A percentile compares a stretch with the other conserved stretches of the same genome.
Evolutionary conservation across 2,329 filamentous ascomycete species (phyloP).

Genomic region (Penicillium sclerotigenum): DNA sequence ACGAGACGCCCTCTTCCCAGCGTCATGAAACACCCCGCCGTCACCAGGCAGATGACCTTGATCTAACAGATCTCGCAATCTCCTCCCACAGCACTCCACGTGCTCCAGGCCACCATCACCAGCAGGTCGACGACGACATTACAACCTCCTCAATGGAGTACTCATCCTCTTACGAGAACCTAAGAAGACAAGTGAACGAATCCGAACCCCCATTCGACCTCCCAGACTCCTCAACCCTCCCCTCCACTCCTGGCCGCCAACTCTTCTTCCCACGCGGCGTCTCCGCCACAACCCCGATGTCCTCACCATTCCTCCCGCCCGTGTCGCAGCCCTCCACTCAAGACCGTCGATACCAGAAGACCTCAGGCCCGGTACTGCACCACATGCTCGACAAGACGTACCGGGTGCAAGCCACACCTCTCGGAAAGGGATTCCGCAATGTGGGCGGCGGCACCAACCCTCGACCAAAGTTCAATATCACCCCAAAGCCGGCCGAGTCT

Average conservation of each 20-base stretch:
- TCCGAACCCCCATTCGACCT: slow-evolving; percentile 37
- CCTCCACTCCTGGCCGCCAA: slow-evolving; percentile 37
- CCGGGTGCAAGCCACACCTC: slow-evolving; percentile 86
- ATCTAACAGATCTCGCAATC: slow-evolving; percentile 43
- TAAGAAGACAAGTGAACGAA: slow-evolving; percentile 64
- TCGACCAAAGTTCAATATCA: slow-evolving; percentile 33
- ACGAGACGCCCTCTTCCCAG: slow-evolving; percentile 40
- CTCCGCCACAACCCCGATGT: slow-evolving; percentile 62
- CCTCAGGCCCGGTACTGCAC: slow-evolving; percentile 74
- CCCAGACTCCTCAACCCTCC: slow-evolving; percentile 35
- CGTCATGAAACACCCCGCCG: slow-evolving; percentile 27
- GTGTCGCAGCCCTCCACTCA: slow-evolving; percentile 42
- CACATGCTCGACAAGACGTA: slow-evolving; percentile 94
- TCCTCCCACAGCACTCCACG: slow-evolving; percentile 50
- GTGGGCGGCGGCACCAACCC: slow-evolving; percentile 19
- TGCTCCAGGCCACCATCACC: slow-evolving; percentile 32
- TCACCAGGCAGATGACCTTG: slow-evolving; percentile 43
- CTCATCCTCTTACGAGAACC: slow-evolving; percentile 71
- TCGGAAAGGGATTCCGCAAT: slow-evolving; percentile 51
- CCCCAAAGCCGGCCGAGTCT: slow-evolving; percentile 29
- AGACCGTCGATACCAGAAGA: slow-evolving; percentile 39
- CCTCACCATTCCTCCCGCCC: slow-evolving; percentile 56
- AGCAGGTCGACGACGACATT: slow-evolving; percentile 34
- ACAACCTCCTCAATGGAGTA: slow-evolving; percentile 52
- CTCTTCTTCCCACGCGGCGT: slow-evolving; percentile 36